phyloP scores from a whole-genome alignment of 192 early-diverging fungal species.

The Gryganskiella cystojenkinii region DNA sequence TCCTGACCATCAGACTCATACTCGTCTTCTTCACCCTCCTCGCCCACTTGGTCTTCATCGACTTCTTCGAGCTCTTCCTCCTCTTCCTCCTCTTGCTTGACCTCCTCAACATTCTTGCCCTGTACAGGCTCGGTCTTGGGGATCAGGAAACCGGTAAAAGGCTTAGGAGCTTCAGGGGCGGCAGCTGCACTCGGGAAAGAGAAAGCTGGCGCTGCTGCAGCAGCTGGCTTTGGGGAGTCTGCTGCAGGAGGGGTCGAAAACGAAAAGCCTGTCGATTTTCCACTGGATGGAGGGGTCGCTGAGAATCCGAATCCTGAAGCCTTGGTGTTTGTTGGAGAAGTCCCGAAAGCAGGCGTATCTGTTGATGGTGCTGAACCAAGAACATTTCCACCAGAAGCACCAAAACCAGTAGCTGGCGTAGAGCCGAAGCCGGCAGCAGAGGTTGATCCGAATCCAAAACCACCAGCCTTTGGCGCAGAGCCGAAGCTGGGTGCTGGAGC shows the following conservation, averaged over 20 bases:
- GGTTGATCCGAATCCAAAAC: background rate
- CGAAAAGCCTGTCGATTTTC: background rate
- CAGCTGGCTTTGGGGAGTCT: background rate
- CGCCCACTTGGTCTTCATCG: constrained; percentile 5
- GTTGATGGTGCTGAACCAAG: background rate
- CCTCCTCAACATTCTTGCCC: background rate
- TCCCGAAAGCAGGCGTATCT: background rate
- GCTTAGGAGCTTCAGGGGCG: background rate
- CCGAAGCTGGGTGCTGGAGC: background rate
- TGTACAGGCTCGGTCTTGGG: constrained; percentile 8
- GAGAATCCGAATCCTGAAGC: constrained; percentile 5
- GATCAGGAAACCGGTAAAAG: constrained; percentile 24
- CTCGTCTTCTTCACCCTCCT: constrained; percentile 13
- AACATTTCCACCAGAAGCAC: too few relatives aligned
- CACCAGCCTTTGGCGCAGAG: too few relatives aligned
- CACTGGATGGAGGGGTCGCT: background rate
- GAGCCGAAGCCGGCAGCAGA: background rate
- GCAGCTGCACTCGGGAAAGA: background rate
- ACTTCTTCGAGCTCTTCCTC: constrained; percentile 4
- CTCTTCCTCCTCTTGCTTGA: constrained; percentile 21
- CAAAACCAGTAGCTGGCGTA: background rate
- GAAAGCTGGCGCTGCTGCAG: background rate
- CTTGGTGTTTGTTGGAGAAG: background rate
- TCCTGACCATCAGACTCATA: constrained; percentile 7
- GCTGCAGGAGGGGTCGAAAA: background rate